phyloP scores from a whole-genome alignment of 805 yeast species.

The Cyberlindnera sargentensis region DNA sequence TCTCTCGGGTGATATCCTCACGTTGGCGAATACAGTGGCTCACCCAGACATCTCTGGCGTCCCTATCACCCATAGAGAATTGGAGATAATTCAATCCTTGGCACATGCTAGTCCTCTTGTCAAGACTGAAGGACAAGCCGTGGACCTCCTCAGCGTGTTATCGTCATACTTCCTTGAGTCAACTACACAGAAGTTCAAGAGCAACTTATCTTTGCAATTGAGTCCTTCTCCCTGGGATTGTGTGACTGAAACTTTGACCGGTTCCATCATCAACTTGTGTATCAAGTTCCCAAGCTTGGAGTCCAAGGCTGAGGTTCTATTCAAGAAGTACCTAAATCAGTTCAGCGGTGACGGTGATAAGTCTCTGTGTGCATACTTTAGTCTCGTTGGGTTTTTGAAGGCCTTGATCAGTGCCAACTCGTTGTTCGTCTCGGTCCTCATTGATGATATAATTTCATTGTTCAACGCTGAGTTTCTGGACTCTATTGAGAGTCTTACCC shows the following conservation, averaged over 20 bases:
- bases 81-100: conserved; percentile 48
- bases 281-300: conserved; percentile 23
- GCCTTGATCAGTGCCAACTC: conserved; percentile 21
- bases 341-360: conserved; percentile 10
- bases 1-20: conserved; percentile 15
- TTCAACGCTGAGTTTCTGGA: conserved; percentile 14
- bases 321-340: conserved; percentile 22
- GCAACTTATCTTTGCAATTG: conserved; percentile 27
- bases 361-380: conserved; percentile 23
- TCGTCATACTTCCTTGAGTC: conserved; percentile 42
- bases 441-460: conserved; percentile 21
- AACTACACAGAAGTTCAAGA: conserved; percentile 42
- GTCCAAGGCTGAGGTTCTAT: conserved; percentile 13
- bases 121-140: conserved; percentile 31
- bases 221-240: conserved; percentile 34
- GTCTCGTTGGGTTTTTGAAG: conserved; percentile 32
- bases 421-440: conserved; percentile 14
- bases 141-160: conserved; percentile 33
- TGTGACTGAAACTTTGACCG: conserved; percentile 28
- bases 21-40: conserved; percentile 13
- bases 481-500: conserved; percentile 22
- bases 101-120: conserved; percentile 29
- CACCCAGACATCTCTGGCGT: conserved; percentile 14
- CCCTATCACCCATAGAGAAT: conserved; percentile 38
- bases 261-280: conserved; percentile 23